These are phyloP conservation scores for Ganoderma multipileum DNA, from an alignment of 1,284 basidiomycete species.

Conservation along the genomic window DNA sequence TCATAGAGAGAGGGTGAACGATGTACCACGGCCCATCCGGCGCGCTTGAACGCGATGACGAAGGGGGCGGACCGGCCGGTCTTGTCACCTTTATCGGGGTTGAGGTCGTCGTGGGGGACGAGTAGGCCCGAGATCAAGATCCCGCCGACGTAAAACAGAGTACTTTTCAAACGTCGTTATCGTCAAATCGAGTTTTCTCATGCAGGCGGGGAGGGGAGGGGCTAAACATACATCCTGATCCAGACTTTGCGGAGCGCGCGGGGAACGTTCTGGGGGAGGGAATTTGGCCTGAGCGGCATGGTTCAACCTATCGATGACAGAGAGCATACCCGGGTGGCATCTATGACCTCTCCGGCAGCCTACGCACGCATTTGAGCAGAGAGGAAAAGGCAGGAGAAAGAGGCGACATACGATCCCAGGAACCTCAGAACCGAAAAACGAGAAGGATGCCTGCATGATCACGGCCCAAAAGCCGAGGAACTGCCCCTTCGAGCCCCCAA, in stretches of 20 bases:
- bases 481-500: constrained; percentile 42
- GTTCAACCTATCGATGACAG: not conserved
- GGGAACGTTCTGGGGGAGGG: constrained; percentile 44
- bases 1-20: not conserved
- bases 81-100: constrained; percentile 42
- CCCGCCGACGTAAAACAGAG: constrained; percentile 38
- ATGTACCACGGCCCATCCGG: constrained; percentile 47
- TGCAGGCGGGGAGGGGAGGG: not conserved
- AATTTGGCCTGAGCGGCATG: not conserved
- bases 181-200: not conserved
- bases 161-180: constrained; percentile 22
- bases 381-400: not conserved
- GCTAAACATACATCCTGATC: constrained; percentile 52
- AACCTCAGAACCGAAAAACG: constrained; percentile 42
- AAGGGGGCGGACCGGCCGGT: constrained; percentile 54
- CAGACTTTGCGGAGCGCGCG: constrained; percentile 57
- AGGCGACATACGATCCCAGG: constrained; percentile 38
- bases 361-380: constrained; percentile 9
- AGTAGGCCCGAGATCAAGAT: constrained; percentile 57
- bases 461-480: constrained; percentile 60
- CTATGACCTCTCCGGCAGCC: constrained; percentile 46
- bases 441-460: constrained; percentile 45
- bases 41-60: constrained; percentile 52
- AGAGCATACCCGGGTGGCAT: constrained; percentile 36
- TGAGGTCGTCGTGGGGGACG: constrained; percentile 50